phyloP scores from a whole-genome alignment of 208 protist genomes.

The Herpetomonas samuelpessoai region DNA sequence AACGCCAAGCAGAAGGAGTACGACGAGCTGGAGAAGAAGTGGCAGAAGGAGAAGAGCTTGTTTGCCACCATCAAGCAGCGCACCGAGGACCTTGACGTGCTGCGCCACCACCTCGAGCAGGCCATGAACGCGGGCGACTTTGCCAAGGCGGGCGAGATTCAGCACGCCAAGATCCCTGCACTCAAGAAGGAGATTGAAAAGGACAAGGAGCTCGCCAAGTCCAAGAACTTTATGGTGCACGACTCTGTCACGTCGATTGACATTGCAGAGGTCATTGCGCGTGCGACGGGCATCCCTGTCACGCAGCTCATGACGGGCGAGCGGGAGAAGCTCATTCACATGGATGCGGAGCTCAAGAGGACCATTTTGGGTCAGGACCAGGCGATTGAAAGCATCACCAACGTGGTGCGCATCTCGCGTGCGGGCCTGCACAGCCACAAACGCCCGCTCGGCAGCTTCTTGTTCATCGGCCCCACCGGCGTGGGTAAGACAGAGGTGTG shows the following conservation, averaged over 20 bases:
- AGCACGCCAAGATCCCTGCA: constrained; percentile 71
- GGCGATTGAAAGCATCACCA: constrained; percentile 94
- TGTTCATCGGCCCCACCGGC: constrained; percentile 97
- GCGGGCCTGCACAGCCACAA: constrained; percentile 90
- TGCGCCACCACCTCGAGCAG: constrained; percentile 82
- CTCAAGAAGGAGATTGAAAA: constrained; percentile 86
- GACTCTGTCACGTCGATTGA: constrained; percentile 92
- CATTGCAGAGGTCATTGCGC: constrained; percentile 95
- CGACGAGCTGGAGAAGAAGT: constrained; percentile 76
- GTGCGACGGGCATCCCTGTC: constrained; percentile 98
- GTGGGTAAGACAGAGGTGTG: constrained; percentile 97
- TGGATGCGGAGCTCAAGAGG: constrained; percentile 85
- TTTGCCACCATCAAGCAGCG: constrained; percentile 91
- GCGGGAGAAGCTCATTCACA: constrained; percentile 86
- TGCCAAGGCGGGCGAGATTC: constrained; percentile 73
- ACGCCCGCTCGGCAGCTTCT: constrained; percentile 94
- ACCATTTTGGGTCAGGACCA: constrained; percentile 96
- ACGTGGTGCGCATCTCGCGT: constrained; percentile 95
- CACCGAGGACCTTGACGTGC: constrained; percentile 86
- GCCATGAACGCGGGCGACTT: constrained; percentile 77
- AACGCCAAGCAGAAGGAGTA: constrained; percentile 76
- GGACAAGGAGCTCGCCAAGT: constrained; percentile 86
- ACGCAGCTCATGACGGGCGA: constrained; percentile 85
- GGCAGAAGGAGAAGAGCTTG: constrained; percentile 82
- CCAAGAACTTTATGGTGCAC: constrained; percentile 94